Conservation (phyloP, 2,329 filamentous ascomycete species). For the Aspergillus cejpii region DNA sequence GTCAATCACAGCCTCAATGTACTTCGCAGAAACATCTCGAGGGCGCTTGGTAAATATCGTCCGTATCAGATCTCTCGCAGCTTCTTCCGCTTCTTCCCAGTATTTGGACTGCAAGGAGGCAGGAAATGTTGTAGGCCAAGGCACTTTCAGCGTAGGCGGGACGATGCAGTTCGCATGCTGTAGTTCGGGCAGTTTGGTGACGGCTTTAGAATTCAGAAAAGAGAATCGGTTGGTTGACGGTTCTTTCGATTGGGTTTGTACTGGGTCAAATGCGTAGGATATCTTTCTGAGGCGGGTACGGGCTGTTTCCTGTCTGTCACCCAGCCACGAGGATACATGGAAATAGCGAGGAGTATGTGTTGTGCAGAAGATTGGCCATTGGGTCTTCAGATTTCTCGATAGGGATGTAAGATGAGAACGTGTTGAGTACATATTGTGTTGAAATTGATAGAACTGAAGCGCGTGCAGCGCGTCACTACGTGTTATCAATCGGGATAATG, state of each 20-base stretch:
- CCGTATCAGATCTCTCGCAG: constrained; percentile 1
- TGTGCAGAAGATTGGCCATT: neutral
- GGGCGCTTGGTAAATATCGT: neutral
- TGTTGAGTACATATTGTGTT: too few species aligned
- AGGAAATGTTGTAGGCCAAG: constrained; percentile 11
- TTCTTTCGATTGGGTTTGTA: neutral
- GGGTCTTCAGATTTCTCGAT: neutral
- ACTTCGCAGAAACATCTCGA: neutral
- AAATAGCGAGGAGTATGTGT: neutral
- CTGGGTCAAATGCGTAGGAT: constrained; percentile 12
- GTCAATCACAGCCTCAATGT: constrained; percentile 6
- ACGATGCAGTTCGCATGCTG: constrained; percentile 5
- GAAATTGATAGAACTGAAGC: too few species aligned
- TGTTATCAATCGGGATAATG: too few species aligned
- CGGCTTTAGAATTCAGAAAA: neutral
- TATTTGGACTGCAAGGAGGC: constrained; percentile 11
- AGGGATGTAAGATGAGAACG: neutral
- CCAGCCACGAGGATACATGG: neutral
- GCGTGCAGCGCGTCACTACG: too few species aligned
- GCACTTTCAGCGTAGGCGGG: constrained; percentile 4
- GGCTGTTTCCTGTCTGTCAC: neutral
- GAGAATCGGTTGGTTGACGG: neutral
- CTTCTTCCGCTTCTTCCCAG: constrained; percentile 9
- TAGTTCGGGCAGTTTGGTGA: neutral
- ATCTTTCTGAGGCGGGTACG: neutral